Base-by-base conservation (phyloP, 495 filamentous ascomycete species). In the Corynascus novoguineensis region DNA sequence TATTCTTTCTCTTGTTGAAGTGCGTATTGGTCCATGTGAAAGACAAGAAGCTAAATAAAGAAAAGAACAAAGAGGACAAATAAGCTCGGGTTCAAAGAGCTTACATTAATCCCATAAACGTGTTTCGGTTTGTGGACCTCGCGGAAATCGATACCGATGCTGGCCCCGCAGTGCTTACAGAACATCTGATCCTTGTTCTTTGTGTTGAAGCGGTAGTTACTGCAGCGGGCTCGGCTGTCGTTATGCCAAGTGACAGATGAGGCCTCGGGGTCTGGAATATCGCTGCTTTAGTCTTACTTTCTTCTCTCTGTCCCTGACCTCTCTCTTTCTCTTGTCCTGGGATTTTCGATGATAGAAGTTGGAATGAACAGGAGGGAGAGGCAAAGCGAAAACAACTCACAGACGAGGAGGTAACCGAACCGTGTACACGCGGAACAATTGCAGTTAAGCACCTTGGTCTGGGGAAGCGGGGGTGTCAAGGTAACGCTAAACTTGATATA, bases 111-210 rank as follows among this genome's bases (percentile, higher is more conserved):
- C 12, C 68, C 68, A 47, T 68, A 68, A 31, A 47, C 19, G 19
- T 50, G 45, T n/a, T 62, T 53, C 28, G 32, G 47, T 35, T 57
- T 48, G 24, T 53, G 32, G 9, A 47, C 12, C 2, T 61, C 57
- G 6, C 34, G 28, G 50, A 70, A 70, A 47, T 70, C 65, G 37
- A 70, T 70, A 41, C 68, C 68, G n/a, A 70, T 50, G 55, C 61
- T 65, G 32, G 63, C 27, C 27, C 68, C 62, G 61, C 68, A 70
- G 37, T 70, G 63, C 22, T 63, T 63, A 40, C 68, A 70, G 55
- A 70, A 70, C 60, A 70, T 63, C 50, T 70, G 68, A 29, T 68
- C 63, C 58, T 64, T 64, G 6, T 52, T 11, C 54, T 65, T 70
- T 19, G 62, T 60, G 63, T 69, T 69, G 67, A 69, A 69, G 35